These are phyloP conservation scores for Gastrodia elata DNA, from an alignment of 106 monocot genomes.

Conservation along the genomic window DNA sequence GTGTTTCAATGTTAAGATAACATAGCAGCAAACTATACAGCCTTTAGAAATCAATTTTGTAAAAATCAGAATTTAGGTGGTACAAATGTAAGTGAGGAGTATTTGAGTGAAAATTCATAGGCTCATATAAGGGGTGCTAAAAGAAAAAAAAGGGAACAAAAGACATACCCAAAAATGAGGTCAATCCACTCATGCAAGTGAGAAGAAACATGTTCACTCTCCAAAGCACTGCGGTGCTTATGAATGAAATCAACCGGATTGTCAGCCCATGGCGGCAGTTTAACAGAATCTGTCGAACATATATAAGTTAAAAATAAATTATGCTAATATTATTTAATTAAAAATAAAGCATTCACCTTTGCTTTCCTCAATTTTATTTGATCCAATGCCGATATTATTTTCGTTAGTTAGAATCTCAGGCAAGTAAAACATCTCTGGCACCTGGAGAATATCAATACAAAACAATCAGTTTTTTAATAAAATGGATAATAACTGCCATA, in stretches of 20 bases:
- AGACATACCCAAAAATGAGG: constrained; percentile 91
- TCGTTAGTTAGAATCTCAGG: constrained; percentile 75
- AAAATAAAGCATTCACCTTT: constrained; percentile 33
- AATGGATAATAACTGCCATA: too few relatives aligned
- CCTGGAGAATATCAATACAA: constrained; percentile 25
- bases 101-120: too few relatives aligned
- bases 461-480: background rate
- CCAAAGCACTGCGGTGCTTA: constrained; percentile 87
- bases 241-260: constrained; percentile 88
- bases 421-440: constrained; percentile 95
- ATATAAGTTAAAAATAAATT: background rate
- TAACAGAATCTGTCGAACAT: constrained; percentile 58
- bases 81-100: too few relatives aligned
- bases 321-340: background rate
- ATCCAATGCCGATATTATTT: constrained; percentile 66
- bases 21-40: too few relatives aligned
- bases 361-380: constrained; percentile 66
- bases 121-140: too few relatives aligned
- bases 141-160: background rate
- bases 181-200: constrained; percentile 99
- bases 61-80: too few relatives aligned
- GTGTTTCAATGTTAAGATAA: too few relatives aligned
- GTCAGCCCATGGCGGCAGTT: constrained; percentile 89
- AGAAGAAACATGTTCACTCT: constrained; percentile 92
- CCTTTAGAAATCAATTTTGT: too few relatives aligned